A percentile compares a stretch with the other conserved stretches of the same genome.
Evolutionary conservation across 2,329 filamentous ascomycete genomes (phyloP).

Genomic region (Ilyonectria destructans): DNA sequence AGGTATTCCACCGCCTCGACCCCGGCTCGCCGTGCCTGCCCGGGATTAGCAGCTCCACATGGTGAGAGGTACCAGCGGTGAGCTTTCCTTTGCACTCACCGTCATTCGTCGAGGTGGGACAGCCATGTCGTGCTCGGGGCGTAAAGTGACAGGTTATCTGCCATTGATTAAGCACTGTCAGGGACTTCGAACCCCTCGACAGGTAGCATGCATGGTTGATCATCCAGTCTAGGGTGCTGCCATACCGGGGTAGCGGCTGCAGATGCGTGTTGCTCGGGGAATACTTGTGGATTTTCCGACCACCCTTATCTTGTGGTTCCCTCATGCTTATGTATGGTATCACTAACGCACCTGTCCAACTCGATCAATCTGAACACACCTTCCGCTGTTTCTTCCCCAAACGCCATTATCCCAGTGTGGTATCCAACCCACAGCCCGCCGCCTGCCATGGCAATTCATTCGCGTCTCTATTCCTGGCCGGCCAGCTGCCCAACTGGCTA

Average conservation of each 20-base stretch:
- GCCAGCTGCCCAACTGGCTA: conserved; percentile 17
- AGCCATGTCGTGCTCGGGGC: conserved; percentile 14
- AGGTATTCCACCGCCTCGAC: neutral
- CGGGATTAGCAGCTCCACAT: conserved; percentile 9
- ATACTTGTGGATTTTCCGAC: conserved; percentile 29
- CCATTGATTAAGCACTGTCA: conserved; percentile 7
- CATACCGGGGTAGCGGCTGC: conserved; percentile 27
- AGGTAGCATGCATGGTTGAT: conserved; percentile 32
- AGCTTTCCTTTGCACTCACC: conserved; percentile 10
- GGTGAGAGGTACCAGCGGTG: conserved; percentile 20
- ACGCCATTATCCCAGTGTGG: conserved; percentile 23
- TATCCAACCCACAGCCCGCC: conserved; percentile 19
- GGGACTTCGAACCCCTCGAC: neutral
- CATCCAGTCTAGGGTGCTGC: conserved; percentile 32
- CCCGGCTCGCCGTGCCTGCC: conserved; percentile 6
- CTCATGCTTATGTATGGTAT: conserved; percentile 26
- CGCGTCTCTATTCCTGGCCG: neutral
- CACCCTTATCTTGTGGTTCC: conserved; percentile 32
- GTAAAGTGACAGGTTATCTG: conserved; percentile 14
- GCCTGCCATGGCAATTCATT: conserved; percentile 8
- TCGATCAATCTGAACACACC: conserved; percentile 22
- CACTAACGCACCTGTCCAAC: conserved; percentile 28
- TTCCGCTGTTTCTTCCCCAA: conserved; percentile 16
- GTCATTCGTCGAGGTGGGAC: conserved; percentile 12
- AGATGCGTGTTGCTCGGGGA: conserved; percentile 30